A percentile compares a stretch with the other conserved stretches of the same genome.
These are phyloP conservation scores for Sisymbrium altissimum DNA, from an alignment of 345 rosid species.

Conservation along the genomic window DNA sequence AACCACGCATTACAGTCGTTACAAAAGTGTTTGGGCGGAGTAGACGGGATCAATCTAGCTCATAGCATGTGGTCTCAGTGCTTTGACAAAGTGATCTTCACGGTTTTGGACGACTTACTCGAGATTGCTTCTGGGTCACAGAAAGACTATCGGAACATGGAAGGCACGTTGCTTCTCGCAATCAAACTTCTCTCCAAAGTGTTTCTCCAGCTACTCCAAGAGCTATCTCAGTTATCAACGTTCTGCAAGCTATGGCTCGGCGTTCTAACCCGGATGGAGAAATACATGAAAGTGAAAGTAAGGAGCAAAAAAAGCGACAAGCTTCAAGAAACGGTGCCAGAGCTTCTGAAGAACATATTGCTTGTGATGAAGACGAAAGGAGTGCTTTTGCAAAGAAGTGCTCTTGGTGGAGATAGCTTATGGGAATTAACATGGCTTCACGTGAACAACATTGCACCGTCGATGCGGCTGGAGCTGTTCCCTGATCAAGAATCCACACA, in stretches of 20 bases:
- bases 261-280: conserved; percentile 88
- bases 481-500: conserved; percentile 61
- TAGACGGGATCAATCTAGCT: conserved; percentile 62
- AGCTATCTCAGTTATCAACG: conserved; percentile 68
- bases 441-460: conserved; percentile 77
- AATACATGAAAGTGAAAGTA: conserved; percentile 85
- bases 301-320: conserved; percentile 87
- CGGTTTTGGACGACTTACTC: conserved; percentile 90
- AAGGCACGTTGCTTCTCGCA: conserved; percentile 75
- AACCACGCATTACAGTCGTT: conserved; percentile 83
- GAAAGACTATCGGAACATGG: conserved; percentile 94
- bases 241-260: conserved; percentile 97
- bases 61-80: conserved; percentile 82
- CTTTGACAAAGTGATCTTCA: conserved; percentile 86
- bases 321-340: conserved; percentile 84
- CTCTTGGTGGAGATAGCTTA: conserved; percentile 89
- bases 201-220: conserved; percentile 68
- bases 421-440: conserved; percentile 99
- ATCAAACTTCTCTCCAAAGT: conserved; percentile 75
- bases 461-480: conserved; percentile 80
- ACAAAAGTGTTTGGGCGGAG: conserved; percentile 83
- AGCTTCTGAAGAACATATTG: conserved; percentile 82
- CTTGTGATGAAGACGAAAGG: conserved; percentile 80
- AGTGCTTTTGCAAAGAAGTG: conserved; percentile 79
- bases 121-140: conserved; percentile 91